phyloP scores from a whole-genome alignment of 345 rosid genomes.

The Capsella bursapastoris region DNA sequence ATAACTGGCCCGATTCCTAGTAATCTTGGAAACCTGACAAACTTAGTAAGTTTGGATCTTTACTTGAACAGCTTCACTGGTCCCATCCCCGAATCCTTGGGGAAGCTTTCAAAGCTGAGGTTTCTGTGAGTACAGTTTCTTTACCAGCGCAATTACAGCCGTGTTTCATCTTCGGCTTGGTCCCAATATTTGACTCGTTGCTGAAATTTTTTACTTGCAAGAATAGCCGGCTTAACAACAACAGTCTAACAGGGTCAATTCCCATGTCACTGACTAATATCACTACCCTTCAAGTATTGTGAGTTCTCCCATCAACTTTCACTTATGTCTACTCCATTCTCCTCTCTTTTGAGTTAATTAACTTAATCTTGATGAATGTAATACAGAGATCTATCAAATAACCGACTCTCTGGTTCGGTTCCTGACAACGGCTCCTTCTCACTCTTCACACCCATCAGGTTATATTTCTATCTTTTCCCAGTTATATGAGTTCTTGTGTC shows the following conservation, averaged over 20 bases:
- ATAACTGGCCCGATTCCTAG: constrained; percentile 87
- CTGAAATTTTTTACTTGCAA: constrained; percentile 47
- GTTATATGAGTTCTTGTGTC: constrained; percentile 4
- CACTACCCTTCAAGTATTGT: constrained; percentile 92
- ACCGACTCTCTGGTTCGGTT: constrained; percentile 85
- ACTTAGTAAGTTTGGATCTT: constrained; percentile 98
- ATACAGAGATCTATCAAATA: constrained; percentile 93
- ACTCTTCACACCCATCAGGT: constrained; percentile 98
- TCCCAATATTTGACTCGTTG: constrained; percentile 27
- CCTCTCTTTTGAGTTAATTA: constrained; percentile 1
- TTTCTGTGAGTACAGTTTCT: constrained; percentile 75
- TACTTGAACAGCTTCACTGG: constrained; percentile 91
- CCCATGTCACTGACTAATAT: constrained; percentile 92
- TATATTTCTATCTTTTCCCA: constrained; percentile 25
- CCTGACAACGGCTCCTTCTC: constrained; percentile 99
- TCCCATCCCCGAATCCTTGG: constrained; percentile 85
- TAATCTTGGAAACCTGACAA: constrained; percentile 94
- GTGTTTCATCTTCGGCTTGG: constrained; percentile 20
- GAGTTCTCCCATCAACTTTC: constrained; percentile 49
- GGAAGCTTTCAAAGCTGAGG: constrained; percentile 85
- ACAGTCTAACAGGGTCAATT: constrained; percentile 79
- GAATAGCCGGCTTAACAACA: constrained; percentile 97
- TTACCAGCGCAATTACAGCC: constrained; percentile 13
- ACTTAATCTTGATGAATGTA: constrained; percentile 26
- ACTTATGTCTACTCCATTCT: constrained; percentile 5